Evolutionary conservation across 345 rosid genomes (phyloP).

Genomic region (Camelina hispida): DNA sequence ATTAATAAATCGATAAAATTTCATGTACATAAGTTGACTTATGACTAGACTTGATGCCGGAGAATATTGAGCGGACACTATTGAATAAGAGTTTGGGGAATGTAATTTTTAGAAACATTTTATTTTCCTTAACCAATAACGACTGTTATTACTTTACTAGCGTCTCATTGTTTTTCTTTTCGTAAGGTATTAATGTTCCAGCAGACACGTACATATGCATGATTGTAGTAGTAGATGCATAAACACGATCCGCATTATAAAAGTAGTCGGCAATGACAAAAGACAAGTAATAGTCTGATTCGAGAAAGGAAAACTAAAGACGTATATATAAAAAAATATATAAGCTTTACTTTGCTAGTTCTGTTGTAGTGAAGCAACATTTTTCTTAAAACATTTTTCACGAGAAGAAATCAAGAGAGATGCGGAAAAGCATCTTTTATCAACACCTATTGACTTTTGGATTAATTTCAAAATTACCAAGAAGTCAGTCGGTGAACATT

Average conservation of each 20-base stretch:
- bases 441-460: slow-evolving; percentile 11
- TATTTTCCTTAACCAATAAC: too few species aligned
- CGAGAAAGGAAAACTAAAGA: neutral
- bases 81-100: neutral
- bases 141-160: too few species aligned
- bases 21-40: neutral
- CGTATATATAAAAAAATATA: neutral
- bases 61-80: neutral
- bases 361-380: neutral
- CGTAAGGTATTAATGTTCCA: neutral
- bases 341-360: neutral
- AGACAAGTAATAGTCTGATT: neutral
- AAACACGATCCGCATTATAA: neutral
- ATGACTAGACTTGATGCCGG: neutral
- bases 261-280: neutral
- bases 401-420: neutral
- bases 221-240: neutral
- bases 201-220: neutral
- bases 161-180: too few species aligned
- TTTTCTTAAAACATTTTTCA: neutral
- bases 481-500: neutral
- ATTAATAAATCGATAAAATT: slow-evolving; percentile 4
- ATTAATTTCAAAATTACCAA: neutral
- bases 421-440: slow-evolving; percentile 13
- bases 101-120: too few species aligned